Evolutionary conservation across 148 eudicot species (phyloP), one percentile per base, ranked within the genome.

Genomic region (Camellia lanceoleosa): DNA sequence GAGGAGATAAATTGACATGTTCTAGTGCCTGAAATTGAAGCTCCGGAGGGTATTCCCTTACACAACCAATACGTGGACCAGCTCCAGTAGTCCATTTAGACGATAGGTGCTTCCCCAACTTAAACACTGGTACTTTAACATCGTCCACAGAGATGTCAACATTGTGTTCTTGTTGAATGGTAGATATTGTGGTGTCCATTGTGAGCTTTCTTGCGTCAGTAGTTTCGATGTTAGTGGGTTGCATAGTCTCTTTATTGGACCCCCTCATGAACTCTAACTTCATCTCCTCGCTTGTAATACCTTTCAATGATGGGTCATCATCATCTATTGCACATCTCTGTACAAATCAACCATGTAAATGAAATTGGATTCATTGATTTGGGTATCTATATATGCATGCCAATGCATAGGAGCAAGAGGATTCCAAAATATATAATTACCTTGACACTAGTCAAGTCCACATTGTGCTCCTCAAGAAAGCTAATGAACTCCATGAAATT

Each of bases 401-500:
- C 38, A 30, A 30, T 30, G 38, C 38, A 30, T 30, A 30, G 38
- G 38, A 30, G 38, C 38, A 30, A 30, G 38, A 30, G 38, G 38
- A 30, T 12, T 55, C 59, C 12, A 55, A 9, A 6, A 55, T 55
- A 55, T 55, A 55, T 15, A 49, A 7, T 49, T 89, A 92, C 97
- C 92, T 89, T 78, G 73, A 93, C 90, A 75, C 23, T 66, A 54
- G 82, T 87, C 75, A 89, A 81, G 83, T 93, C 90, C 1, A 91
- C 92, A 12, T 83, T 56, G 82, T 88, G 83, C 75, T 83, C 89
- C 87, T 42, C 44, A 9, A 93, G 87, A 79, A 87, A 93, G 54
- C 82, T 72, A 91, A 93, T 86, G 80, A 93, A 87, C 49, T 89
- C 95, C 75, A 90, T 82, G 13, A 93, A 93, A 83, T 93, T 93